These are phyloP conservation scores for Adiantum capillusveneris DNA, from an alignment of 75 land plant species.

Conservation along the genomic window DNA sequence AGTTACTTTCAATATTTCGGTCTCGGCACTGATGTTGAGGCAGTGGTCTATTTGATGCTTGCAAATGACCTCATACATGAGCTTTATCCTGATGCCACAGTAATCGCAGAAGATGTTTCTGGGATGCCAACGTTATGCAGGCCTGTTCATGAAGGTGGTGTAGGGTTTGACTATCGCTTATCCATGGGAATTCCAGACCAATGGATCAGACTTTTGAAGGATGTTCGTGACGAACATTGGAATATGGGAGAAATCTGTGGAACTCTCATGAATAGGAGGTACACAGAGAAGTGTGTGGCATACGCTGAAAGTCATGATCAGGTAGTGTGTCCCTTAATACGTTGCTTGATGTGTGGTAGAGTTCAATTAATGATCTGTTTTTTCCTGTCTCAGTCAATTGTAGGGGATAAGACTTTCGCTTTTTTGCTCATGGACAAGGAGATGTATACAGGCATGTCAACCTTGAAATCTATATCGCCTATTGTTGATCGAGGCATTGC, in stretches of 20 bases:
- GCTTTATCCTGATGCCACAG: slow-evolving; percentile 76
- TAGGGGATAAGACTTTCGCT: slow-evolving; percentile 90
- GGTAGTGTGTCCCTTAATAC: slow-evolving; percentile 29
- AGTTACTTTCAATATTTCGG: slow-evolving; percentile 85
- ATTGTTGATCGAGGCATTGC: slow-evolving; percentile 84
- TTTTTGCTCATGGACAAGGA: slow-evolving; percentile 93
- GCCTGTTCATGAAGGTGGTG: slow-evolving; percentile 80
- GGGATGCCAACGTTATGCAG: slow-evolving; percentile 92
- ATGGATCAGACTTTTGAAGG: slow-evolving; percentile 82
- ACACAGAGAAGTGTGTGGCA: slow-evolving; percentile 82
- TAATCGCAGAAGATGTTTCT: slow-evolving; percentile 97
- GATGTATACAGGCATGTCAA: slow-evolving; percentile 92
- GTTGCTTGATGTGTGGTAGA: neutral
- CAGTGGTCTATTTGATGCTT: slow-evolving; percentile 84
- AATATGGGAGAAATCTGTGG: slow-evolving; percentile 74
- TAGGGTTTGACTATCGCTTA: slow-evolving; percentile 90
- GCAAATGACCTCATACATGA: slow-evolving; percentile 76
- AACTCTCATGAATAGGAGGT: slow-evolving; percentile 74
- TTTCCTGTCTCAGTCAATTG: slow-evolving; percentile 54
- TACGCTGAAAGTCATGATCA: slow-evolving; percentile 99
- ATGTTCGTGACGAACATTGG: slow-evolving; percentile 64
- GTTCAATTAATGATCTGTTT: neutral
- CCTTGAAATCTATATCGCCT: slow-evolving; percentile 51
- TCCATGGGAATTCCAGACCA: slow-evolving; percentile 95
- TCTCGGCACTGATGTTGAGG: slow-evolving; percentile 82